Base-by-base conservation (phyloP, 2,329 filamentous ascomycete genomes). In the Exutisphaerella laricina region DNA sequence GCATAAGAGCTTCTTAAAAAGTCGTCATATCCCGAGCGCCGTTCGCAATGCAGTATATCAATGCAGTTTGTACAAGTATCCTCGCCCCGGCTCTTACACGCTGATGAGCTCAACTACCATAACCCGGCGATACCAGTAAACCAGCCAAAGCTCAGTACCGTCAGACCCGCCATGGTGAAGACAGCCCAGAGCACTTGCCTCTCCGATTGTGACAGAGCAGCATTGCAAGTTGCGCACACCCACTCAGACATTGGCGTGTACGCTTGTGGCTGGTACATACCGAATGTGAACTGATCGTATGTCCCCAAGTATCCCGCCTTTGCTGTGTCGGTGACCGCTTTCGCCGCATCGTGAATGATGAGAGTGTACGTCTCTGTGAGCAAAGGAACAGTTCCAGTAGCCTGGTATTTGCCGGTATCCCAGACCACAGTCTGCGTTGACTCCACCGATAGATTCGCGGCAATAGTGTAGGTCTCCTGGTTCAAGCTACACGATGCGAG, bases 361-460 rank as follows among this genome's bases (percentile, higher is more conserved):
- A 84, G 67, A 1, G 78, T 83, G 61, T 84, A 84, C 32, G 72
- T 78, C 34, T 78, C 78, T 6, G 66, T 70, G 25, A 80, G 61
- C 40, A 82, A 66, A 5, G 74, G 73, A 13, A 70, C 60, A 5
- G 71, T 70, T 5, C 66, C 69, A 7, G 69, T 70, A 6, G 65
- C 55, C 46, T 75, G 67, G 58, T 75, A 78, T 6, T 67, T 63
- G 29, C 66, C 66, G 0, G 80, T 84, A 52, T 84, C 77, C 80
- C 80, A 84, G 4, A 72, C 64, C 1, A 81, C 64, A 9, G 62
- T 66, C 16, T 71, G 71, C 6, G 55, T 56, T 35, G 46, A 41
- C 32, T 70, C 51, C 8, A 77, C 71, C 26, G 69, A 74, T 64
- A 76, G 69, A 64, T 84, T 84, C 46, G 68, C 59, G 12, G 77